These are phyloP conservation scores for Myriangium duriaei DNA, from an alignment of 2,329 filamentous ascomycete genomes.

Conservation along the genomic window DNA sequence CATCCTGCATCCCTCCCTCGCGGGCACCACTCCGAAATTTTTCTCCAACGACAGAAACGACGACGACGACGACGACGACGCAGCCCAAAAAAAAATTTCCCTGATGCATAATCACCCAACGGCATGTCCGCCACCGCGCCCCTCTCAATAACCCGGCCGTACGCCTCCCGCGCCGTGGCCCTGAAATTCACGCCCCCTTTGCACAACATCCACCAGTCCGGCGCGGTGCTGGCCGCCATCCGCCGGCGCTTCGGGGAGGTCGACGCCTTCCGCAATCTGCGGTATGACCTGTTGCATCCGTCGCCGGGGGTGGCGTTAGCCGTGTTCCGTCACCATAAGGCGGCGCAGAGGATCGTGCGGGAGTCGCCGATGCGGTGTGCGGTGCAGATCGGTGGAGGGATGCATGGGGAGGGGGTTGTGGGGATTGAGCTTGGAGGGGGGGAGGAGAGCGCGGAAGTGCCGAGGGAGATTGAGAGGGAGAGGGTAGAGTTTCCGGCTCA, in stretches of 20 bases:
- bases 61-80: too few species aligned
- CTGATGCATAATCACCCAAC: too few species aligned
- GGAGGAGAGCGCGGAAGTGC: slow-evolving; percentile 7
- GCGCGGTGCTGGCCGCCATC: slow-evolving; percentile 33
- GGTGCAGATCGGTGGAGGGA: slow-evolving; percentile 23
- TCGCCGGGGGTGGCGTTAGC: slow-evolving; percentile 33
- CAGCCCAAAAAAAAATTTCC: too few species aligned
- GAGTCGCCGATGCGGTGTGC: slow-evolving; percentile 36
- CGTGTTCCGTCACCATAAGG: slow-evolving; percentile 31
- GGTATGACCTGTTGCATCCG: slow-evolving; percentile 32
- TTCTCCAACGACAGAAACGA: too few species aligned
- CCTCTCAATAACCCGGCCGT: slow-evolving; percentile 18
- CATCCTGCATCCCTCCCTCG: too few species aligned
- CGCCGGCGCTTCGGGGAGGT: slow-evolving; percentile 38
- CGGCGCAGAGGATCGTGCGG: slow-evolving; percentile 30
- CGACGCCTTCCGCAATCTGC: slow-evolving; percentile 34
- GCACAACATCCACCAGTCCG: slow-evolving; percentile 35
- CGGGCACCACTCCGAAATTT: too few species aligned
- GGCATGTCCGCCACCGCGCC: too few species aligned
- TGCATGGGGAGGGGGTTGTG: slow-evolving; percentile 10
- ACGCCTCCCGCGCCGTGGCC: slow-evolving; percentile 33
- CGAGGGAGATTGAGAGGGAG: background rate
- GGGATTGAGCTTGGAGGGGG: slow-evolving; percentile 12
- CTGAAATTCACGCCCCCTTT: slow-evolving; percentile 35
- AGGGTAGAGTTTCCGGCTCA: background rate